phyloP scores from a whole-genome alignment of 352 stramenopile species.

The Achlya hypogyna region DNA sequence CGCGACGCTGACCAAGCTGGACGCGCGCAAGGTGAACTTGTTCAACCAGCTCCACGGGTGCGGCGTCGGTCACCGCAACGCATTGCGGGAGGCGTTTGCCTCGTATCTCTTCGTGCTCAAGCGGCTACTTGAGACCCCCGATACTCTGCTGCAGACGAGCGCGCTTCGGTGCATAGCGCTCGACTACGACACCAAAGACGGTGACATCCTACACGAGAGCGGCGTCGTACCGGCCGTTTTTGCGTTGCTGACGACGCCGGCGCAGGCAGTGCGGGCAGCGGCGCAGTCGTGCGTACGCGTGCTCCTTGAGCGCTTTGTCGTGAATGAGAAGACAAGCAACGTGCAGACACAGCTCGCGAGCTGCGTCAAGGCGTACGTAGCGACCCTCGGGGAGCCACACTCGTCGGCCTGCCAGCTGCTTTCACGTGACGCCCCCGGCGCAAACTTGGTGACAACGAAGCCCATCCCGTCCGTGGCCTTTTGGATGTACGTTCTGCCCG shows the following conservation, averaged over 20 bases:
- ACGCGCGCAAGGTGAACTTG: constrained; percentile 40
- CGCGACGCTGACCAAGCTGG: constrained; percentile 34
- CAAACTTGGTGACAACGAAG: not conserved
- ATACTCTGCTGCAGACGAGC: not conserved
- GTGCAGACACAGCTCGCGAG: constrained; percentile 3
- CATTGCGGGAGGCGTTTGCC: constrained; percentile 42
- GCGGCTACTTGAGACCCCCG: constrained; percentile 3
- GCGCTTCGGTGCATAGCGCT: constrained; percentile 27
- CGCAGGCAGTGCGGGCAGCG: constrained; percentile 33
- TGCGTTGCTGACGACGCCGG: constrained; percentile 37
- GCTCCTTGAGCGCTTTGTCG: constrained; percentile 54
- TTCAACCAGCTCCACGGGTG: constrained; percentile 44
- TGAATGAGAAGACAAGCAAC: not conserved
- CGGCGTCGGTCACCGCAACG: constrained; percentile 32
- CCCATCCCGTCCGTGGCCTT: not conserved
- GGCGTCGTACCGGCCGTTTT: constrained; percentile 45
- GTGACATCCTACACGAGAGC: constrained; percentile 59
- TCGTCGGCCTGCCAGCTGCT: not conserved
- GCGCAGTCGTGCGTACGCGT: constrained; percentile 49
- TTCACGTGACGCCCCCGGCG: not conserved
- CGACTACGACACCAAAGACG: constrained; percentile 70
- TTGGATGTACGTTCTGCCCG: constrained; percentile 4
- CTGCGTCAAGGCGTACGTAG: constrained; percentile 17
- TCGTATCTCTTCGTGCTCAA: constrained; percentile 33
- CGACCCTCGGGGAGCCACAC: not conserved